Percentiles rank a stretch among this genome's conserved stretches.
These are phyloP conservation scores for Aspergillus sp. DNA, from an alignment of 2,329 filamentous ascomycete genomes.

Conservation along the genomic window DNA sequence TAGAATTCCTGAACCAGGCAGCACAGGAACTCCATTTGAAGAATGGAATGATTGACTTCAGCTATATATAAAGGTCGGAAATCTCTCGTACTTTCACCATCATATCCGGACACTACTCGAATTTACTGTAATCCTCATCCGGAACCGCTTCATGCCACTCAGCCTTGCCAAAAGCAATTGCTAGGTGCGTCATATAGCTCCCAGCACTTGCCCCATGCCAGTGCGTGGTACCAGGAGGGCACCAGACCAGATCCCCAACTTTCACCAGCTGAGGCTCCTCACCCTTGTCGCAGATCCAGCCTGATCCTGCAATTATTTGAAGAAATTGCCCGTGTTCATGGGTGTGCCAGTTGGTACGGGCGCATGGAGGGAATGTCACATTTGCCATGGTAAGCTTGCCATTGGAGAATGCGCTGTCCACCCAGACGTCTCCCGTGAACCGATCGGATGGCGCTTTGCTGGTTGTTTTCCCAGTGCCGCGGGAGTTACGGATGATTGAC, in stretches of 20 bases:
- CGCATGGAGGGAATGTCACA: conserved; percentile 29
- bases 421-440: too few species aligned
- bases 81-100: too few species aligned
- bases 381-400: not conserved
- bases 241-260: conserved; percentile 44
- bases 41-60: too few species aligned
- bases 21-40: too few species aligned
- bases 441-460: too few species aligned
- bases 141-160: not conserved
- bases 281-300: conserved; percentile 47
- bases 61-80: too few species aligned
- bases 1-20: too few species aligned
- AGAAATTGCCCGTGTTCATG: conserved; percentile 48
- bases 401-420: too few species aligned
- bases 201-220: conserved; percentile 47
- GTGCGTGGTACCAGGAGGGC: conserved; percentile 42
- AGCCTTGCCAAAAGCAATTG: conserved; percentile 2
- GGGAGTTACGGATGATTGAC: too few species aligned
- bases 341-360: conserved; percentile 47
- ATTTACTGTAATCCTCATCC: not conserved
- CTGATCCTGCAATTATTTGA: conserved; percentile 40
- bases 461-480: too few species aligned
- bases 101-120: too few species aligned
- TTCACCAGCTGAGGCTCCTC: conserved; percentile 35
- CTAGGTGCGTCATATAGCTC: conserved; percentile 40